Evolutionary conservation across 805 yeast species (phyloP).

Genomic region (Starmerella khaoyaiensis): DNA sequence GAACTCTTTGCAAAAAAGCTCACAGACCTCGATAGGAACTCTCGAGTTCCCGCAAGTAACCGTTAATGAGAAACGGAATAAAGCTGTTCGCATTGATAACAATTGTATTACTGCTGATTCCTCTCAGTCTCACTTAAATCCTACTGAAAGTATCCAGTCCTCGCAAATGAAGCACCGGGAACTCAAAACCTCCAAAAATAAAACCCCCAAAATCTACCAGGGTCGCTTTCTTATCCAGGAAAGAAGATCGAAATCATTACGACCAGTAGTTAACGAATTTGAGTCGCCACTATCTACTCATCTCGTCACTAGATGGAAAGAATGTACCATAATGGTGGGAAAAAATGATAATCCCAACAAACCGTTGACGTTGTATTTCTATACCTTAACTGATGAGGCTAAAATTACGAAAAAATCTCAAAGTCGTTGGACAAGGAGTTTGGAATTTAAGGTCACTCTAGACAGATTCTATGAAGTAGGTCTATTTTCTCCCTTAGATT

Average conservation of each 20-base stretch:
- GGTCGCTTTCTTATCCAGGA: slow-evolving; percentile 61
- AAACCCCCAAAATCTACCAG: slow-evolving; percentile 41
- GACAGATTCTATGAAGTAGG: slow-evolving; percentile 30
- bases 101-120: too few species aligned
- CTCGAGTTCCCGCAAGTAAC: too few species aligned
- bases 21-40: too few species aligned
- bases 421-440: slow-evolving; percentile 18
- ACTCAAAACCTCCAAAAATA: too few species aligned
- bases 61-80: too few species aligned
- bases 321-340: slow-evolving; percentile 59
- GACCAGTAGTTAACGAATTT: slow-evolving; percentile 23
- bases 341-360: slow-evolving; percentile 39
- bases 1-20: too few species aligned
- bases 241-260: slow-evolving; percentile 21
- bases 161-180: too few species aligned
- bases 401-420: slow-evolving; percentile 8
- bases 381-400: slow-evolving; percentile 31
- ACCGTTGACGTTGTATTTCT: slow-evolving; percentile 55
- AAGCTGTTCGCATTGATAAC: too few species aligned
- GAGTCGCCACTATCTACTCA: slow-evolving; percentile 32
- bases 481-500: slow-evolving; percentile 56
- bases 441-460: slow-evolving; percentile 21
- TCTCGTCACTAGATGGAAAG: slow-evolving; percentile 64
- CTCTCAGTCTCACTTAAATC: neutral
- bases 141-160: too few species aligned